Base-by-base conservation (phyloP, 139 green algal genomes). In the Chlorella sp. region DNA sequence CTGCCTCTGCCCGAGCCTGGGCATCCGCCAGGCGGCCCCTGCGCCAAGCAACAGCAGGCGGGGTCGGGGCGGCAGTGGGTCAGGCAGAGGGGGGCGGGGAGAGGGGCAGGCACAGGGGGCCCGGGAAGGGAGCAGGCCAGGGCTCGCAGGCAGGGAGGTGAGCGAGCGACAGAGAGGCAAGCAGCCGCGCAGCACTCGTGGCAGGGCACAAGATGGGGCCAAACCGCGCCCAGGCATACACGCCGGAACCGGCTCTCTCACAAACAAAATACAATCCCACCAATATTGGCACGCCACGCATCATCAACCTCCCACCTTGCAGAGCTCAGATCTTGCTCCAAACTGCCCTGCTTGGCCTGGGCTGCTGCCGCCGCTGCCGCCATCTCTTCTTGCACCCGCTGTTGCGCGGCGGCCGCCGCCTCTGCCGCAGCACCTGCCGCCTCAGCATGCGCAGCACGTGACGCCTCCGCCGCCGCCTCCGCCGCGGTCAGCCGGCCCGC, bases 1-100 rank as follows among this genome's bases (percentile, higher is more conserved):
- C 92, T 19, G 84, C 86, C 34, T 89, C 82, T 0, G 89, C 91
- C 0, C 92, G 81, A 0, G 86, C 81, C 79, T 91, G 28, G 15
- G 86, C 80, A 57, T 91, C 87, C 12, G 32, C 57, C 69, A 94
- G 86, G 53, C 81, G 83, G 1, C 36, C 36, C 78, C 90, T 91
- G 82, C 76, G 64, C 26, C 30, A 16, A 3, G 3, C 26, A 32
- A 79, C 15, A 30, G 26, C 22, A 15, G 66, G 24, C 2, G 66
- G 66, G 66, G 26, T 7, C 24, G 66, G 66, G 19, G 26, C 22
- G 66, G 66, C 24, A 14, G 66, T 73, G 66, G 48, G 48, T 57
- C 48, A 57, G 48, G 48, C 48, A 57, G 48, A 57, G 48, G 48
- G 48, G 48, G 48, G 48, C 48, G 9, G 48, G 48, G 48, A 57